phyloP scores from a whole-genome alignment of 164 flowering plant species.

The Litsea cubeba region DNA sequence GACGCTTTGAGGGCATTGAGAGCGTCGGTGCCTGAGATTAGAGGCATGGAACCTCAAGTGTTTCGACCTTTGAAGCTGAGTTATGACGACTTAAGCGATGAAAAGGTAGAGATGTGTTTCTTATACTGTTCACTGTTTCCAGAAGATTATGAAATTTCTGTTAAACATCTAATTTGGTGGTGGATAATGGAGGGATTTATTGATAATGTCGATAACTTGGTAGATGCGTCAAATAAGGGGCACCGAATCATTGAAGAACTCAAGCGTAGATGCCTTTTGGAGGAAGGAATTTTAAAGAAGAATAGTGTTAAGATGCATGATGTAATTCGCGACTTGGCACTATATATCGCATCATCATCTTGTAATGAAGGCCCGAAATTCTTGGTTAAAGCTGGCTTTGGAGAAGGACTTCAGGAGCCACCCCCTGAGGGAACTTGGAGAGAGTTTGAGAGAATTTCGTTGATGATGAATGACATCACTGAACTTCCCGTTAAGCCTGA shows the following conservation, averaged over 20 bases:
- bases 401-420: not conserved
- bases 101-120: constrained; percentile 2
- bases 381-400: not conserved
- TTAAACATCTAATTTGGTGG: not conserved
- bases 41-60: constrained; percentile 7
- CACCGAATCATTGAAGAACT: not conserved
- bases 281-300: too few species aligned
- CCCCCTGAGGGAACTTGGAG: constrained; percentile 1
- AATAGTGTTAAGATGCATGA: constrained; percentile 12
- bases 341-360: constrained; percentile 3
- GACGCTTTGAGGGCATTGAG: constrained; percentile 4
- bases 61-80: constrained; percentile 7
- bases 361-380: not conserved
- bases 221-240: not conserved
- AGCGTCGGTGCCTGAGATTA: not conserved
- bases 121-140: constrained; percentile 10
- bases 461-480: not conserved
- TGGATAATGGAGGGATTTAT: constrained; percentile 6
- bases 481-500: not conserved
- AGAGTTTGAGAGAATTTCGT: constrained; percentile 3
- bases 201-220: not conserved
- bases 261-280: constrained; percentile 3
- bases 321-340: constrained; percentile 5
- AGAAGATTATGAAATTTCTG: not conserved
- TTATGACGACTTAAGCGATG: constrained; percentile 6